These are phyloP conservation scores for Globisporangium sylvaticum DNA, from an alignment of 352 stramenopile genomes.

Conservation along the genomic window DNA sequence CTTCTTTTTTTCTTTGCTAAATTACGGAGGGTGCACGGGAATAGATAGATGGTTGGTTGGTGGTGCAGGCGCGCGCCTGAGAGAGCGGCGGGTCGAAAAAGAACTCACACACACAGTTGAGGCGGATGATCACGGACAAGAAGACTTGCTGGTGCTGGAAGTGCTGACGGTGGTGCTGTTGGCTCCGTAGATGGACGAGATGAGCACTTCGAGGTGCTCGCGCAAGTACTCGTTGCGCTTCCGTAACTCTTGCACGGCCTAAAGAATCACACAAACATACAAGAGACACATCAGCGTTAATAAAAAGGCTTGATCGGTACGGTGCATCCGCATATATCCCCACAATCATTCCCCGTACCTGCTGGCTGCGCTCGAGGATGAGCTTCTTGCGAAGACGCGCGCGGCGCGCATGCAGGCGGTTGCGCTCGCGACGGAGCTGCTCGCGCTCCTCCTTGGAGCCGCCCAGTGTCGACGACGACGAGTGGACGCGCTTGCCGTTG, in stretches of 20 bases:
- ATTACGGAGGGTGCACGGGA: background rate
- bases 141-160: background rate
- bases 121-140: background rate
- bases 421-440: constrained; percentile 66
- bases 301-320: background rate
- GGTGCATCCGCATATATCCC: background rate
- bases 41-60: background rate
- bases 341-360: constrained; percentile 25
- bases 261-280: constrained; percentile 4
- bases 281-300: background rate
- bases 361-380: constrained; percentile 71
- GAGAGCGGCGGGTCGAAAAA: background rate
- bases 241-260: constrained; percentile 61
- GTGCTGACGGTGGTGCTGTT: background rate
- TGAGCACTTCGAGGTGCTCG: constrained; percentile 45
- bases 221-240: constrained; percentile 63
- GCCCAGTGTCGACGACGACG: constrained; percentile 14
- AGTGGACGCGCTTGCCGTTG: constrained; percentile 39
- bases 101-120: constrained; percentile 9
- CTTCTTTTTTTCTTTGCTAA: background rate
- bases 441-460: constrained; percentile 72
- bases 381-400: constrained; percentile 78
- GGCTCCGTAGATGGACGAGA: constrained; percentile 63
- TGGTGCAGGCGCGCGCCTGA: background rate
- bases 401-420: constrained; percentile 67